Evolutionary conservation across 345 rosid species (phyloP), one percentile per base, ranked within the genome.

Genomic region (Lumnitzera littorea): DNA sequence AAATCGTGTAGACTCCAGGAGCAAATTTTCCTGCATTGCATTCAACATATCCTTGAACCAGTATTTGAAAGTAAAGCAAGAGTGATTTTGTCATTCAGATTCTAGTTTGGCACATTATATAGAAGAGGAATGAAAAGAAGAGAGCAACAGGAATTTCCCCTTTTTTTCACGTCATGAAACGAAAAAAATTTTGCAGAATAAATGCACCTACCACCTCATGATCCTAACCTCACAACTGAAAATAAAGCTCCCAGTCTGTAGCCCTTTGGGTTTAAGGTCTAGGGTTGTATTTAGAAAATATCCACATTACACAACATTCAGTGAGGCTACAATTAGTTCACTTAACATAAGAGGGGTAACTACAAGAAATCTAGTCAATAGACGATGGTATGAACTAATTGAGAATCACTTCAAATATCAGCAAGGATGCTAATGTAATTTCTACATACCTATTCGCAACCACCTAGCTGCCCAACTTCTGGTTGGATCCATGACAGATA

Each of bases 391-490:
- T 24, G 56, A 20, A 53, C 24, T 23, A 53, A 53, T 20, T 10
- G 12, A 31, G 15, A 53, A 36, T 4, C 43, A 36, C 10, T 53
- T 16, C 56, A 53, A 53, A 13, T 11, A 50, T 14, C 15, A 8
- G 15, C 9, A 27, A 53, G 56, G 11, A 25, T 53, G 29, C 31
- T 10, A 41, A 64, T 5, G 11, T 9, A 36, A 36, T 9, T 20
- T 20, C 20, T 36, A 72, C 74, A 61, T 86, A 94, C 99, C 90
- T 56, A 88, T 88, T 69, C 97, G 78, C 69, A 90, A 68, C 99
- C 99, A 92, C 48, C 99, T 88, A 62, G 97, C 99, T 31, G 96
- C 96, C 99, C 96, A 94, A 69, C 96, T 90, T 75, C 97, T 82
- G 64, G 64, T 62, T 15, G 96, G 99, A 69, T 94, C 99, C 96